phyloP scores from a whole-genome alignment of 176 grass and related monocot species.

The Poa annua region DNA sequence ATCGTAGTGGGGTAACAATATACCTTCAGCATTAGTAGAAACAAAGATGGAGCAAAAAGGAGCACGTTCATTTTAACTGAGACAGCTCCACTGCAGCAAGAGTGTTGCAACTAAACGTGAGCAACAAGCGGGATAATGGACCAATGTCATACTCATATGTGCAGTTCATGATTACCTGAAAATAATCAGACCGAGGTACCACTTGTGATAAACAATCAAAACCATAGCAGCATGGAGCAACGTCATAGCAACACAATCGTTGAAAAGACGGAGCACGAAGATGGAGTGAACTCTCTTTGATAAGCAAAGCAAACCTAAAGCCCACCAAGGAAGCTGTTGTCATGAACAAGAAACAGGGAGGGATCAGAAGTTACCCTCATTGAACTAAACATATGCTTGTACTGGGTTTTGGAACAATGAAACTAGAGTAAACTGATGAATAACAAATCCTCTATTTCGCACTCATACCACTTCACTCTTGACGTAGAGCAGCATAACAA shows the following conservation, averaged over 20 bases:
- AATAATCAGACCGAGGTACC: constrained; percentile 84
- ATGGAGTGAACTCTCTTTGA: constrained; percentile 94
- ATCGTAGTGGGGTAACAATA: constrained; percentile 12
- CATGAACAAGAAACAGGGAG: constrained; percentile 33
- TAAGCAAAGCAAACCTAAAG: constrained; percentile 88
- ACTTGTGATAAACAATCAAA: constrained; percentile 82
- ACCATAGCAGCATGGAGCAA: constrained; percentile 83
- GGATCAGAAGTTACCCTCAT: constrained; percentile 3
- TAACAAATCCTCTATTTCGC: neutral
- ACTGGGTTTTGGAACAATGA: neutral
- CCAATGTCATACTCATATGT: neutral
- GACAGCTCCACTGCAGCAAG: constrained; percentile 71
- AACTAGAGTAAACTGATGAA: neutral
- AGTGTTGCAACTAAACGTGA: neutral
- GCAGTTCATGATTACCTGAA: constrained; percentile 67
- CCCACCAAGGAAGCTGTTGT: constrained; percentile 93
- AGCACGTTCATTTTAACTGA: constrained; percentile 99
- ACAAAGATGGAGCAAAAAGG: constrained; percentile 86
- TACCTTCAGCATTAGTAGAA: constrained; percentile 95
- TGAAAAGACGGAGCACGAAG: constrained; percentile 94
- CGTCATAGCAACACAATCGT: constrained; percentile 89
- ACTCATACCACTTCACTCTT: constrained; percentile 82
- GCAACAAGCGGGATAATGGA: constrained; percentile 23
- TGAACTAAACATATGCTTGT: constrained; percentile 7
- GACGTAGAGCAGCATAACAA: constrained; percentile 78